Conservation (phyloP, 768 basidiomycete species). For the Boletus fagicola region DNA sequence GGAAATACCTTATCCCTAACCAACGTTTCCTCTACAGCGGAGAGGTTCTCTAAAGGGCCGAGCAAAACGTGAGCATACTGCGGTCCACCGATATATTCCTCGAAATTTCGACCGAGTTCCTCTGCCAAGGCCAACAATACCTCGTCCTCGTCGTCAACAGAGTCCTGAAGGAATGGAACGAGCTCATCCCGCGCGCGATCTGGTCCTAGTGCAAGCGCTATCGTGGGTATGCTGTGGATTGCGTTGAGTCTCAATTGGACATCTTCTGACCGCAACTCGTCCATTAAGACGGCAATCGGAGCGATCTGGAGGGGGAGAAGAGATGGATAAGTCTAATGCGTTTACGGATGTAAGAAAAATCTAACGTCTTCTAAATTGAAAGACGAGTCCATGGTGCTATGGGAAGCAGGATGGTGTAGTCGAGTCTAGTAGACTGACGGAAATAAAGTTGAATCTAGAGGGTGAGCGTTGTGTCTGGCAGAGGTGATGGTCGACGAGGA, state of each 20-base stretch:
- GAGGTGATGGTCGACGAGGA: background rate
- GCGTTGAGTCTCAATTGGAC: constrained; percentile 95
- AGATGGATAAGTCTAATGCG: constrained; percentile 15
- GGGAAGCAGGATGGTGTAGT: background rate
- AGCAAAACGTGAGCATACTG: constrained; percentile 85
- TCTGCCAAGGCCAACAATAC: constrained; percentile 94
- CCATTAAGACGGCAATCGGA: constrained; percentile 95
- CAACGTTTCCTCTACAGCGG: constrained; percentile 95
- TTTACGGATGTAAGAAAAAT: constrained; percentile 10
- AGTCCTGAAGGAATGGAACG: constrained; percentile 95
- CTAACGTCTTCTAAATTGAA: constrained; percentile 69
- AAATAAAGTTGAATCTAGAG: background rate
- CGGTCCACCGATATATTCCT: constrained; percentile 91
- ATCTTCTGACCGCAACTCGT: constrained; percentile 97
- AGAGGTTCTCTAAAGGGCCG: constrained; percentile 91
- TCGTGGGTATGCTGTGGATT: constrained; percentile 96
- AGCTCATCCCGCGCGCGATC: constrained; percentile 95
- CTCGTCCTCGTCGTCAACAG: constrained; percentile 99
- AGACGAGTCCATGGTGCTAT: constrained; percentile 58
- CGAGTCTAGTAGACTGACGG: background rate
- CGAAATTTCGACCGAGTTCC: constrained; percentile 88
- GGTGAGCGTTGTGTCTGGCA: background rate
- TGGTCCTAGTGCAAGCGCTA: constrained; percentile 93
- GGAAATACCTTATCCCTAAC: constrained; percentile 89
- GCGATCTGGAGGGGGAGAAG: constrained; percentile 57